Base-by-base conservation (phyloP, 2,329 filamentous ascomycete species). In the Microthyrium microscopicum region DNA sequence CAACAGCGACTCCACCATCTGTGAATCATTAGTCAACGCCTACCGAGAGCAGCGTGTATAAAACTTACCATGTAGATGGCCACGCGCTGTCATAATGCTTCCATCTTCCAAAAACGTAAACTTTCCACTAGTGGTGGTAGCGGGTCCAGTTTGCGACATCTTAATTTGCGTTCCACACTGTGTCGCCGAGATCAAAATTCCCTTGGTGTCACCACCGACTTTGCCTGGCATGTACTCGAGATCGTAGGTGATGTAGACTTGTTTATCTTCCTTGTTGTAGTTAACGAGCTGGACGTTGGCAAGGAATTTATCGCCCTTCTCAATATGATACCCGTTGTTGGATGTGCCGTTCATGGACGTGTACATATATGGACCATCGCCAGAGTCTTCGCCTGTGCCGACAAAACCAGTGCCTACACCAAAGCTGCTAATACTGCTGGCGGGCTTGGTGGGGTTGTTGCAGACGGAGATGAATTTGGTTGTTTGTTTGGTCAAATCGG, bases 211-310 rank as follows among this genome's bases (percentile, higher is more conserved):
- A n/a, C 24, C 22, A 24, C 24, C 31, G 17, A 20, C 12, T 7
- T 20, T 16, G 16, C 31, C 24, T 3, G 35, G 35, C n/a, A 25
- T 37, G 20, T 25, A 37, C 26, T 37, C 35, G 17, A 37, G 26
- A 15, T 37, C 35, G 26, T 31, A 31, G 21, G 20, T 31, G 5
- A 37, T 7, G 17, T 19, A 20, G 12, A 37, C 29, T 13, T 19
- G 9, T 7, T 20, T 26, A 5, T 20, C n/a, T 20, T 37, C 35
- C 15, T 36, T 30, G 29, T 35, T 37, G 35, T 37, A 37, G 22
- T 37, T 37, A 12, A 37, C 35, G 6, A 37, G 16, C 19, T 37
- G 30, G 16, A 28, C 24, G 3, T 18, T 20, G 18, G 31, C 35
- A 6, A 22, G 19, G 31, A 37, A 31, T 15, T 27, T 29, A 5